These are phyloP conservation scores for Wickerhamiella allomyrinae DNA, from an alignment of 805 yeast genomes.

Conservation along the genomic window DNA sequence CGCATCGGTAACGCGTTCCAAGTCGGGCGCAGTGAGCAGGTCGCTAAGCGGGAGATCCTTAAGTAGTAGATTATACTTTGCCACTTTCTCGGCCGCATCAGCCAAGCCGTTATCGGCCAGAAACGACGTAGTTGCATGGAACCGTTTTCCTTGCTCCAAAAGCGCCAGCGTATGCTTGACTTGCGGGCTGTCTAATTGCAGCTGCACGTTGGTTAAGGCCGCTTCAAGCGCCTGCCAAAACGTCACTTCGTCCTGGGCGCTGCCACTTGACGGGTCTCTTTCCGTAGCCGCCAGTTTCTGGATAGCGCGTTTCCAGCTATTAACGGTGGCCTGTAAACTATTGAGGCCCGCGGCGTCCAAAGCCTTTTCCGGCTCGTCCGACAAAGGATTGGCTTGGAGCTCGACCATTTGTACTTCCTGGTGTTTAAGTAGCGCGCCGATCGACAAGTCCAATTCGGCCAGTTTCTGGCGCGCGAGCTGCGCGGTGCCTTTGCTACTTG, in stretches of 20 bases:
- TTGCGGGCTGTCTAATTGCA: slow-evolving; percentile 42
- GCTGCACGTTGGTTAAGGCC: slow-evolving; percentile 40
- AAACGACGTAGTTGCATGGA: slow-evolving; percentile 63
- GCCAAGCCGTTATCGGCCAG: slow-evolving; percentile 53
- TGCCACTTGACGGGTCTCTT: slow-evolving; percentile 41
- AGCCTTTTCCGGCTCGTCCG: slow-evolving; percentile 23
- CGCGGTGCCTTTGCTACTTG: slow-evolving; percentile 1
- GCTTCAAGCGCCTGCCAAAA: slow-evolving; percentile 67
- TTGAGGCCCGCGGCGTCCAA: slow-evolving; percentile 48
- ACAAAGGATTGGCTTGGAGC: slow-evolving; percentile 14
- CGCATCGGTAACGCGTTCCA: slow-evolving; percentile 33
- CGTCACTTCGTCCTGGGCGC: slow-evolving; percentile 51
- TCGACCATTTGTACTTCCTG: slow-evolving; percentile 46
- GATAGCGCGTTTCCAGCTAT: slow-evolving; percentile 57
- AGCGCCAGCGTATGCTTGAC: slow-evolving; percentile 45
- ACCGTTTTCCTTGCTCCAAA: slow-evolving; percentile 57
- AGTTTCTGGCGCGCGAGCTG: slow-evolving; percentile 10
- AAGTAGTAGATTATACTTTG: slow-evolving; percentile 46
- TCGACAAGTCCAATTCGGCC: slow-evolving; percentile 46
- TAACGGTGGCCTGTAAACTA: slow-evolving; percentile 51
- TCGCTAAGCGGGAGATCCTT: slow-evolving; percentile 58
- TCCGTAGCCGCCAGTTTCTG: slow-evolving; percentile 40
- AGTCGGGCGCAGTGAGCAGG: slow-evolving; percentile 33
- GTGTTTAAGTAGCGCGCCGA: slow-evolving; percentile 53
- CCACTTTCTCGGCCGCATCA: slow-evolving; percentile 38